Evolutionary conservation across 768 basidiomycete genomes (phyloP), one percentile per base, ranked within the genome.

Genomic region (Boletus eberwhitei): DNA sequence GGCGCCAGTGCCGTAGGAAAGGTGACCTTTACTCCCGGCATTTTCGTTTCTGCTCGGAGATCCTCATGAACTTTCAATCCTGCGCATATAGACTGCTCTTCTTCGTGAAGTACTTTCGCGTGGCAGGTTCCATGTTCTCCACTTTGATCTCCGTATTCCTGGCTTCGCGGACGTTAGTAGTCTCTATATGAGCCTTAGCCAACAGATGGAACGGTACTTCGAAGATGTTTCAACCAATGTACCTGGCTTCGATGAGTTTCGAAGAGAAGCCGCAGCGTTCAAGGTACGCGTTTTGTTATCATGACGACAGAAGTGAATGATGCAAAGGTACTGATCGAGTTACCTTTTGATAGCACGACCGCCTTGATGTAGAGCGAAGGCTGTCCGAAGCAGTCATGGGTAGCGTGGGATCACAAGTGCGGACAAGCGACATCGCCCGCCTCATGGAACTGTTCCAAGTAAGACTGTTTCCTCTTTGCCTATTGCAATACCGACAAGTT

Each of bases 401-500:
- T 9, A 76, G 74, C 26, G 70, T 75, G 1, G 79, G 77, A 46
- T 74, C 76, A 40, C 74, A 73, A 51, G 78, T 93, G 53, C 83
- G 80, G 68, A 88, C 90, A 3, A 86, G 88, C 60, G 91, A 93
- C 61, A 75, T 93, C 38, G 88, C 90, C 8, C 78, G 89, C 19
- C 74, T 93, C 16, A 90, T 93, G 88, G 91, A 92, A 61, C 71
- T 92, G 3, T 90, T 92, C 64, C 90, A 91, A 73, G 87, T 81
- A 55, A 52, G 69, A 48, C 14, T 7, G 11, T 51, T 31, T 21
- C 34, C 17, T n/a, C 43, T 36, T 44, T 34, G n/a, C 34, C 4
- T 21, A 12, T 46, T 29, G 8, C 17, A 22, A 8, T 24, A 36
- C 36, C 50, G 11, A 60, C 41, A 13, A 39, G 5, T 32, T 45